A percentile compares a stretch with the other conserved stretches of the same genome.
These are phyloP conservation scores for Zygosaccharomyces siamensis DNA, from an alignment of 805 yeast species.

Conservation along the genomic window DNA sequence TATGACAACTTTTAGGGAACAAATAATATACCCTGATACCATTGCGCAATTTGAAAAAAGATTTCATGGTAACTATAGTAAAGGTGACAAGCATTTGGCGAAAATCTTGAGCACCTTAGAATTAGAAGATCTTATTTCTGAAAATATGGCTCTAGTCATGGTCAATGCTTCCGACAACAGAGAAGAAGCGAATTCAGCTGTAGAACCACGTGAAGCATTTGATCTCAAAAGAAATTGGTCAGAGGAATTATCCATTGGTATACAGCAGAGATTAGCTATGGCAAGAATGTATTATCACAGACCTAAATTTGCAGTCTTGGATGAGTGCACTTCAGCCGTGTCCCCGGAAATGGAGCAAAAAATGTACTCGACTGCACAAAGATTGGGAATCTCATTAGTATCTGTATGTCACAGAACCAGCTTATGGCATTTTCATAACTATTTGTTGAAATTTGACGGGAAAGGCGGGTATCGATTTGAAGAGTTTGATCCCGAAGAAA, in stretches of 20 bases:
- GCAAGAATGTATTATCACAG: constrained; percentile 86
- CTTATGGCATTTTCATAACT: constrained; percentile 85
- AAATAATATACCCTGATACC: constrained; percentile 82
- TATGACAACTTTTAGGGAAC: constrained; percentile 66
- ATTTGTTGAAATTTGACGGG: constrained; percentile 81
- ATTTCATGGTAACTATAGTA: constrained; percentile 26
- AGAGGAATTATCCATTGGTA: constrained; percentile 83
- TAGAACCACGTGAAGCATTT: constrained; percentile 48
- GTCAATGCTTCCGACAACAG: constrained; percentile 27
- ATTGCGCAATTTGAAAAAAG: constrained; percentile 47
- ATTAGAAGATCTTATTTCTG: constrained; percentile 52
- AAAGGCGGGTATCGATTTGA: constrained; percentile 62
- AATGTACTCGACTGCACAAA: constrained; percentile 80
- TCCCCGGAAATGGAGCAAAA: constrained; percentile 85
- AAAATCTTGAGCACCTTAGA: constrained; percentile 54
- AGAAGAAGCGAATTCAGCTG: constrained; percentile 24
- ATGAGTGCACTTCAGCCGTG: constrained; percentile 93
- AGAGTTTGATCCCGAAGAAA: constrained; percentile 63
- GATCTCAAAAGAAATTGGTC: constrained; percentile 76
- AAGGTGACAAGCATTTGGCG: constrained; percentile 44
- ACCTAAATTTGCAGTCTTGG: constrained; percentile 91
- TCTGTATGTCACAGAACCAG: constrained; percentile 93
- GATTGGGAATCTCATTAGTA: constrained; percentile 70
- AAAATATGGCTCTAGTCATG: constrained; percentile 38
- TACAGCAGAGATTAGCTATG: constrained; percentile 90